Percentiles rank a stretch among this genome's conserved stretches.
These are phyloP conservation scores for Pilasporangium apinafurcum DNA, from an alignment of 352 stramenopile genomes.

Conservation along the genomic window DNA sequence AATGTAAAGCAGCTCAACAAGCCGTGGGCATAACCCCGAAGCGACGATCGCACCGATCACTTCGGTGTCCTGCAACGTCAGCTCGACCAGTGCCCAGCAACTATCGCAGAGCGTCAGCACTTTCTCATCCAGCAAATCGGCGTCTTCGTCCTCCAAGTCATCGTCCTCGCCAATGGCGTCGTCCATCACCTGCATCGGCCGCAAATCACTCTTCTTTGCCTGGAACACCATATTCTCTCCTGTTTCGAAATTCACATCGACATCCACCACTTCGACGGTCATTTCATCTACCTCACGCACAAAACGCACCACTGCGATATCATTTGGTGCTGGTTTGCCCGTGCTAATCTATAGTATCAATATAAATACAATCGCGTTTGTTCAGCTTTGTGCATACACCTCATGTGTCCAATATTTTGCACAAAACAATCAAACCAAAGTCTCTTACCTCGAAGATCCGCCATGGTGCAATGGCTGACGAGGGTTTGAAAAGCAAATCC, in stretches of 20 bases:
- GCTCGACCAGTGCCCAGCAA: conserved; percentile 80
- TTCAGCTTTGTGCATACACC: neutral
- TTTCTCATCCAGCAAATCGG: conserved; percentile 73
- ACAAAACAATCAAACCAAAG: conserved; percentile 5
- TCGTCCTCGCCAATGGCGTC: conserved; percentile 75
- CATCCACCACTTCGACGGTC: conserved; percentile 79
- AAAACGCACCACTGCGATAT: conserved; percentile 80
- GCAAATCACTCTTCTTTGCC: conserved; percentile 47
- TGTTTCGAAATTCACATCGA: conserved; percentile 86
- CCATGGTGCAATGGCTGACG: conserved; percentile 61
- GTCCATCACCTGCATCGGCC: conserved; percentile 76
- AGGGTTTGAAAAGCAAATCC: conserved; percentile 48
- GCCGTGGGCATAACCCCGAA: conserved; percentile 52
- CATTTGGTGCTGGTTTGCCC: conserved; percentile 73
- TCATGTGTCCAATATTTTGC: neutral
- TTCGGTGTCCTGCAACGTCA: conserved; percentile 67
- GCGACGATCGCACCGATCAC: conserved; percentile 56
- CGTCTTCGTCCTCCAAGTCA: conserved; percentile 62
- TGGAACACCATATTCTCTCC: conserved; percentile 80
- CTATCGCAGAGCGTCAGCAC: conserved; percentile 83
- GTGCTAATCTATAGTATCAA: conserved; percentile 40
- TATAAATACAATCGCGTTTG: neutral
- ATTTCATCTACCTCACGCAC: conserved; percentile 67
- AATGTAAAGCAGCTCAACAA: conserved; percentile 81
- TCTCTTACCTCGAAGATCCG: conserved; percentile 70